Conservation (phyloP, 352 stramenopile species). For the Phytopythium litorale region DNA sequence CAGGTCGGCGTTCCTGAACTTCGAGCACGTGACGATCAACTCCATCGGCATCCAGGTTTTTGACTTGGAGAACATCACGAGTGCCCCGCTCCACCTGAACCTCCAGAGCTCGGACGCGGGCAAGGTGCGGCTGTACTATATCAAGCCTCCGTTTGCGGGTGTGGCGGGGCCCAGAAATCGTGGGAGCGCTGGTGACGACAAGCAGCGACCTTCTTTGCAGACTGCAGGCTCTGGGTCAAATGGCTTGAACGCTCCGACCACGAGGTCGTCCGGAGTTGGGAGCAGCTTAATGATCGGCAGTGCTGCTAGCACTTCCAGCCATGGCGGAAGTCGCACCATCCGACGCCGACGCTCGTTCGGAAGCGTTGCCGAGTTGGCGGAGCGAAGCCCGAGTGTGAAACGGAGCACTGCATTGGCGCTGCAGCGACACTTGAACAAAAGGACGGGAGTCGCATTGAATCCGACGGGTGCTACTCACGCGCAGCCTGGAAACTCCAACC, state of each 20-base stretch:
- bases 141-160: constrained; percentile 41
- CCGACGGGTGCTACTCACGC: not conserved
- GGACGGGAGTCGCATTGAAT: constrained; percentile 11
- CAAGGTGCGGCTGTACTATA: constrained; percentile 71
- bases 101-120: constrained; percentile 71
- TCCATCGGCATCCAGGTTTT: constrained; percentile 86
- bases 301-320: not conserved
- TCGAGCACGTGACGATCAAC: constrained; percentile 84
- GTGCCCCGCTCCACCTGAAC: constrained; percentile 70
- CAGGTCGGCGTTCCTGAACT: constrained; percentile 84
- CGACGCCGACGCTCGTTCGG: constrained; percentile 68
- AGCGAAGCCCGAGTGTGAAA: constrained; percentile 28
- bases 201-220: constrained; percentile 8
- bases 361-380: constrained; percentile 54
- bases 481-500: not conserved
- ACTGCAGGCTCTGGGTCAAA: not conserved
- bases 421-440: constrained; percentile 58
- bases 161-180: not conserved
- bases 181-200: constrained; percentile 3
- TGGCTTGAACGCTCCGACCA: not conserved
- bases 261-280: not conserved
- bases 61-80: constrained; percentile 87
- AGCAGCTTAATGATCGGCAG: not conserved
- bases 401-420: constrained; percentile 39
- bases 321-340: constrained; percentile 35